Evolutionary conservation across 148 eudicot genomes (phyloP).

Genomic region (Chenopodium suecicum): DNA sequence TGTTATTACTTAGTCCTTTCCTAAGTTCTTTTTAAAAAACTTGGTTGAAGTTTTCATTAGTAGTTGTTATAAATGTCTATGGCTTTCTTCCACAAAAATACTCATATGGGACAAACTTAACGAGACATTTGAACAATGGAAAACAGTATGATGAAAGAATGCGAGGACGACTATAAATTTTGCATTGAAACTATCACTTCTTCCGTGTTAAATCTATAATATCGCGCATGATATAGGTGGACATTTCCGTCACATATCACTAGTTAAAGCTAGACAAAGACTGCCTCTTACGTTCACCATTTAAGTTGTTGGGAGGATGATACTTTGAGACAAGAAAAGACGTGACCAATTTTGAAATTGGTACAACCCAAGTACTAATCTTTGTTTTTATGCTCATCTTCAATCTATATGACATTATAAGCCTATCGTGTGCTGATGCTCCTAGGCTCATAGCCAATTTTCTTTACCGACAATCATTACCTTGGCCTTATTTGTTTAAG

Average conservation of each 20-base stretch:
- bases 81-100: too few species aligned
- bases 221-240: background rate
- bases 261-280: background rate
- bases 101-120: too few species aligned
- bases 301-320: background rate
- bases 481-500: too few species aligned
- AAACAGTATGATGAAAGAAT: background rate
- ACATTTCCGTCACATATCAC: background rate
- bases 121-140: too few species aligned
- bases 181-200: background rate
- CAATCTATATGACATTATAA: background rate
- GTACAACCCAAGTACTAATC: slow-evolving; percentile 10
- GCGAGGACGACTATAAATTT: background rate
- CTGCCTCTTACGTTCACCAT: background rate
- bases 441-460: too few species aligned
- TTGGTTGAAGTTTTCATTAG: too few species aligned
- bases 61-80: too few species aligned
- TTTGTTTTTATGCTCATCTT: background rate
- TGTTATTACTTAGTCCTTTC: too few species aligned
- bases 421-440: too few species aligned
- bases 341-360: slow-evolving; percentile 1
- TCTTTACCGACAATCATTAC: too few species aligned
- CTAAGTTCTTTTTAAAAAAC: too few species aligned
- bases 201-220: background rate
- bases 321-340: slow-evolving; percentile 2